Base-by-base conservation (phyloP, 2,329 filamentous ascomycete species). In the Penicillium griseofulvum region DNA sequence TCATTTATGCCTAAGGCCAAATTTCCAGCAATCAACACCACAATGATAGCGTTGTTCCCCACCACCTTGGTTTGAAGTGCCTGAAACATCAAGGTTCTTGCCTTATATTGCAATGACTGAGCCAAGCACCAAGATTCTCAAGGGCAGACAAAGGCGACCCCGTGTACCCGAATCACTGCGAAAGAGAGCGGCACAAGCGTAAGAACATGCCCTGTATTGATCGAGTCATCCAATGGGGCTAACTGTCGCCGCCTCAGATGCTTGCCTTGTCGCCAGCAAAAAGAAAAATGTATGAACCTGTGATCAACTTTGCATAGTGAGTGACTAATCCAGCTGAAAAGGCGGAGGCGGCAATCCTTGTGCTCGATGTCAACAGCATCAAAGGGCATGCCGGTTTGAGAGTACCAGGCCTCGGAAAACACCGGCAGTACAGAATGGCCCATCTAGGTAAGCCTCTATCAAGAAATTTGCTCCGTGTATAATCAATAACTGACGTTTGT, bases 211-310 rank as follows among this genome's bases (percentile, higher is more conserved):
- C n/a, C n/a, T n/a, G n/a, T n/a, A n/a, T n/a, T n/a, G n/a, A n/a
- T n/a, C n/a, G n/a, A n/a, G n/a, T n/a, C n/a, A n/a, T n/a, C n/a
- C n/a, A n/a, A n/a, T n/a, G n/a, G n/a, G n/a, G n/a, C n/a, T n/a
- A n/a, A n/a, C n/a, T n/a, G n/a, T n/a, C n/a, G n/a, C n/a, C n/a
- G n/a, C n/a, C n/a, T n/a, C n/a, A n/a, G 78, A 53, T 81, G 79
- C 60, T 74, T 79, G 59, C 74, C 74, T 49, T 81, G 78, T 60
- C 76, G 78, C 44, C 72, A 77, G 54, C 71, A 77, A 52, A 81
- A 81, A 58, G 79, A 81, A 62, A 80, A 80, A 65, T 81, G 58
- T n/a, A n/a, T n/a, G n/a, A n/a, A n/a, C n/a, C n/a, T n/a, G n/a
- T n/a, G n/a, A n/a, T n/a, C n/a, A n/a, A n/a, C n/a, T n/a, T n/a